A percentile compares a stretch with the other conserved stretches of the same genome.
Conservation (phyloP, 2,329 filamentous ascomycete species). For the Trichoderma cornu-damae region DNA sequence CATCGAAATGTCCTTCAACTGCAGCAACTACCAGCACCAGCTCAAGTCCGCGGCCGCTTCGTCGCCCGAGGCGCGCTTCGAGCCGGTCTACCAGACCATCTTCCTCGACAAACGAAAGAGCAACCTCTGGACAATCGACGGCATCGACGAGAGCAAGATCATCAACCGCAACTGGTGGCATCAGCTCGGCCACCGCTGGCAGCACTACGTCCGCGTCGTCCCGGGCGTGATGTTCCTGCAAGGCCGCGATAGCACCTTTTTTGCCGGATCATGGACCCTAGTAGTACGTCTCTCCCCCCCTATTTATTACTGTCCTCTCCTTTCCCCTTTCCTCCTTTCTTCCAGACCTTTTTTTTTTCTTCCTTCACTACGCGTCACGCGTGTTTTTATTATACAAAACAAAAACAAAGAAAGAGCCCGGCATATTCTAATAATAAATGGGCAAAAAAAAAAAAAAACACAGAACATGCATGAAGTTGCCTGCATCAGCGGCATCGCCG, state of each 20-base stretch:
- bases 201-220: slow-evolving; percentile 60
- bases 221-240: slow-evolving; percentile 70
- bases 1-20: slow-evolving; percentile 69
- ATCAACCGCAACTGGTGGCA: slow-evolving; percentile 64
- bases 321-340: background rate
- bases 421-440: too few relatives aligned
- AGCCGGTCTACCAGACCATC: slow-evolving; percentile 67
- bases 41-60: slow-evolving; percentile 44
- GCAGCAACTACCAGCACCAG: slow-evolving; percentile 69
- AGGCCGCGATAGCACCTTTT: slow-evolving; percentile 56
- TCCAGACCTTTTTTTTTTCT: background rate
- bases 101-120: slow-evolving; percentile 56
- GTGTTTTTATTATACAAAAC: background rate
- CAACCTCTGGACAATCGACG: slow-evolving; percentile 54
- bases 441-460: background rate
- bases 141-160: slow-evolving; percentile 55
- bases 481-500: slow-evolving; percentile 64
- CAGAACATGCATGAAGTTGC: slow-evolving; percentile 66
- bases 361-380: background rate
- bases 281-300: slow-evolving; percentile 45
- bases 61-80: slow-evolving; percentile 27
- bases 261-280: slow-evolving; percentile 64
- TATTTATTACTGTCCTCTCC: slow-evolving; percentile 21
- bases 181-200: slow-evolving; percentile 59
- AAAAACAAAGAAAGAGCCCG: too few relatives aligned